phyloP scores from a whole-genome alignment of 2,329 filamentous ascomycete species.

The Diplodia mutila region DNA sequence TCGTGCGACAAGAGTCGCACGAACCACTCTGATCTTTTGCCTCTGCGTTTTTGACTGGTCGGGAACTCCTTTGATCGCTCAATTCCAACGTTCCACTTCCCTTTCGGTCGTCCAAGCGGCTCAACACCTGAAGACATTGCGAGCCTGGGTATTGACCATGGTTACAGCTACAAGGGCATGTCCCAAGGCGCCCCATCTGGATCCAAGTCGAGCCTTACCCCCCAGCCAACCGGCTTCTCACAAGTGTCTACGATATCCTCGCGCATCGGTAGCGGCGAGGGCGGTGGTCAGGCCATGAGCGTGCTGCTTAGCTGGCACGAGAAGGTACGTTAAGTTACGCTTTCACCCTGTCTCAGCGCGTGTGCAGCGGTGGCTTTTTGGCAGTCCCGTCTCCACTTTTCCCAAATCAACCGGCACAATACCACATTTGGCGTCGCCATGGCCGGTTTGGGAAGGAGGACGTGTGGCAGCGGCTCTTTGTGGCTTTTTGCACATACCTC shows the following conservation, averaged over 20 bases:
- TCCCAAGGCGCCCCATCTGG: constrained; percentile 40
- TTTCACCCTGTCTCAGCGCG: constrained; percentile 16
- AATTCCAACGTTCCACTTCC: background rate
- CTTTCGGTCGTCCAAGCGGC: background rate
- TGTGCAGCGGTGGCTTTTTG: constrained; percentile 8
- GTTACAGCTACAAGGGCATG: constrained; percentile 86
- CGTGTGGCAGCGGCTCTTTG: constrained; percentile 17
- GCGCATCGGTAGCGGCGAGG: constrained; percentile 61
- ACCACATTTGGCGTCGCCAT: constrained; percentile 16
- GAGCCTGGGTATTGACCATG: constrained; percentile 1
- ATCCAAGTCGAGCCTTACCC: constrained; percentile 55
- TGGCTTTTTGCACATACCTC: constrained; percentile 14
- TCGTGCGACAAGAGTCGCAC: background rate
- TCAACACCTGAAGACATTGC: constrained; percentile 21
- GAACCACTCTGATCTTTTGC: background rate
- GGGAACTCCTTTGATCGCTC: background rate
- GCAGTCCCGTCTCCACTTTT: constrained; percentile 2
- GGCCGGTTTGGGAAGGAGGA: constrained; percentile 3
- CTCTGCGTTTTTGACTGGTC: background rate
- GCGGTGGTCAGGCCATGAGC: constrained; percentile 88
- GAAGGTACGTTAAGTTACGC: constrained; percentile 58
- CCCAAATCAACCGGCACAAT: constrained; percentile 16
- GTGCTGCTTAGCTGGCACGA: constrained; percentile 98
- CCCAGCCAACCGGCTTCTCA: constrained; percentile 85
- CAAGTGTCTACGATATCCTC: constrained; percentile 69